Conservation (phyloP, 495 filamentous ascomycete genomes). For the Trichoderma gamsii region DNA sequence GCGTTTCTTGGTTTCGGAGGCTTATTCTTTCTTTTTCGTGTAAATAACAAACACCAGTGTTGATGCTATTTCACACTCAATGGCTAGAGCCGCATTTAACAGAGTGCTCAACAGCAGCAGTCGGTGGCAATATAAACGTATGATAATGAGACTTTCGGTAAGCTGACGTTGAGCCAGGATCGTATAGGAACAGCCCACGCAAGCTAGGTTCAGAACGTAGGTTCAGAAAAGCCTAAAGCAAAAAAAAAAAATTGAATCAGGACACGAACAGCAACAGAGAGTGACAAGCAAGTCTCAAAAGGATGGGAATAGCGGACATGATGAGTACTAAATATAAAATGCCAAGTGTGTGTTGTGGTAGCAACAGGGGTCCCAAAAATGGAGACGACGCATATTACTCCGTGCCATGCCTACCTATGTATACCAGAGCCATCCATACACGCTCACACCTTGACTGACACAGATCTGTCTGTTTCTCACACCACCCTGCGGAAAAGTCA, state of each 20-base stretch:
- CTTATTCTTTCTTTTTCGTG: background rate
- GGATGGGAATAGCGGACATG: background rate
- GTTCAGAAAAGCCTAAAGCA: background rate
- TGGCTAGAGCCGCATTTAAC: background rate
- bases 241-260: background rate
- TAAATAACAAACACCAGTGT: background rate
- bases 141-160: background rate
- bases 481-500: background rate
- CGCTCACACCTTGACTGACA: background rate
- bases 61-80: background rate
- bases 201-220: background rate
- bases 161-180: background rate
- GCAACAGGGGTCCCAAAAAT: slow-evolving; percentile 5
- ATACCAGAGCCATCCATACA: background rate
- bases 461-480: background rate
- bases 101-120: background rate
- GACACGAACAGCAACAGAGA: background rate
- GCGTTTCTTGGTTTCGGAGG: background rate
- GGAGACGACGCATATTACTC: background rate
- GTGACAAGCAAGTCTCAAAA: background rate
- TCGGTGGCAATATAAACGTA: background rate
- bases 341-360: slow-evolving; percentile 12
- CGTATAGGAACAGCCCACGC: background rate
- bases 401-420: too few species aligned
- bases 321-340: slow-evolving; percentile 13